Conservation (phyloP, 257 asterid genomes). For the Rhazya stricta region DNA sequence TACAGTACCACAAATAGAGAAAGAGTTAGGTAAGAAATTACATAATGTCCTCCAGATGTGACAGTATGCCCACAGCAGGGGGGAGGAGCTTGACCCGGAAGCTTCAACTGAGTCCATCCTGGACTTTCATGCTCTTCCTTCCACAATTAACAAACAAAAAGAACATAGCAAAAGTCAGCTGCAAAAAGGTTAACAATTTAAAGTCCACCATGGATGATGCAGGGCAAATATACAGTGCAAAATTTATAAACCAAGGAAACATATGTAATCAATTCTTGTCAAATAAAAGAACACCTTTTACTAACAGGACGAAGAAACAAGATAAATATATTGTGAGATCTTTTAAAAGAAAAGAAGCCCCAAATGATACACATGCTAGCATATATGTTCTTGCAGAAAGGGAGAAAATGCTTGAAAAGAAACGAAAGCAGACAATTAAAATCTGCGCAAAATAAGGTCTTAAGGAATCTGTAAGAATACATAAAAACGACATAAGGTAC, state of each 20-base stretch:
- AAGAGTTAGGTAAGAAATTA: conserved; percentile 29
- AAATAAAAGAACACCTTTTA: neutral
- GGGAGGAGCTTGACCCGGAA: conserved; percentile 99
- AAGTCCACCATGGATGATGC: neutral
- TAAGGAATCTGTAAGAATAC: neutral
- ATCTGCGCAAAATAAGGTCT: neutral
- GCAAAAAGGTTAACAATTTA: neutral
- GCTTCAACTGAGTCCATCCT: conserved; percentile 98
- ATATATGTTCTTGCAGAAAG: neutral
- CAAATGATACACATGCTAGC: neutral
- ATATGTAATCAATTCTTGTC: neutral
- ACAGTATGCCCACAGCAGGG: conserved; percentile 96
- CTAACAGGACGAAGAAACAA: neutral
- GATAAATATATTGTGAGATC: neutral
- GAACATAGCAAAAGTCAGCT: neutral
- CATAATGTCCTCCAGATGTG: conserved; percentile 88
- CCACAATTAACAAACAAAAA: conserved; percentile 47
- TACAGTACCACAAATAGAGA: neutral
- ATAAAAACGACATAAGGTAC: neutral
- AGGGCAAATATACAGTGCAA: neutral
- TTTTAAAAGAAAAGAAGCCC: neutral
- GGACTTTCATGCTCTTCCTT: conserved; percentile 95
- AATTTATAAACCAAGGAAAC: neutral
- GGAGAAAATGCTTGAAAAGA: neutral
- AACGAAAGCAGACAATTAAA: neutral